A percentile compares a stretch with the other conserved stretches of the same genome.
Conservation (phyloP, 2,329 filamentous ascomycete species). For the Leptosphaerulina australis region DNA sequence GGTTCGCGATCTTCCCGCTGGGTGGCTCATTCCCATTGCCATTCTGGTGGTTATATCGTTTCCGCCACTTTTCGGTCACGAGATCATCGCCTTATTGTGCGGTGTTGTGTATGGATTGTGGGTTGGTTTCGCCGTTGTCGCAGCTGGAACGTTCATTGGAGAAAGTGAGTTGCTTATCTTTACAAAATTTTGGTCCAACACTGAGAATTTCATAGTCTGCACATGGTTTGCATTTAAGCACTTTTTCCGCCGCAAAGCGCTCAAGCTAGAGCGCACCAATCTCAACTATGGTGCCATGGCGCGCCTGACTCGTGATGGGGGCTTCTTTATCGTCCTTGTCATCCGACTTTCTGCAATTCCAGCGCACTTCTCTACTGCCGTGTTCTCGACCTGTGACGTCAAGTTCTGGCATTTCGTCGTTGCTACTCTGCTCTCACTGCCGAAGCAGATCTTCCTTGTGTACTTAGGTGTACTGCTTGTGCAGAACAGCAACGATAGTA, state of each 20-base stretch:
- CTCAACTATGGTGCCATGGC: slow-evolving; percentile 47
- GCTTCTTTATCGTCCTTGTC: slow-evolving; percentile 44
- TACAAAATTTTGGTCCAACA: background rate
- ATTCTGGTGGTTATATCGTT: slow-evolving; percentile 46
- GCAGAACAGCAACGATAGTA: slow-evolving; percentile 32
- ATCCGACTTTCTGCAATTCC: slow-evolving; percentile 46
- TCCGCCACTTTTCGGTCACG: slow-evolving; percentile 45
- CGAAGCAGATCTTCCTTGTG: slow-evolving; percentile 47
- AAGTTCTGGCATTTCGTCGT: slow-evolving; percentile 46
- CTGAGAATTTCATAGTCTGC: slow-evolving; percentile 34
- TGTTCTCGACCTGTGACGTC: slow-evolving; percentile 47
- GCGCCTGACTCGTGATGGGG: slow-evolving; percentile 42
- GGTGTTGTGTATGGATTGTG: slow-evolving; percentile 45
- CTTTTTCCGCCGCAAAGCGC: slow-evolving; percentile 36
- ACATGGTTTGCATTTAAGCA: slow-evolving; percentile 48
- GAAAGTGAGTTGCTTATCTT: slow-evolving; percentile 31
- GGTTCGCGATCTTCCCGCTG: slow-evolving; percentile 43
- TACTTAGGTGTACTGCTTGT: slow-evolving; percentile 45
- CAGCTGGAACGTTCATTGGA: slow-evolving; percentile 44
- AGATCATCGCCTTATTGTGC: slow-evolving; percentile 43
- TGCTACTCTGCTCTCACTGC: slow-evolving; percentile 42
- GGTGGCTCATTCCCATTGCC: slow-evolving; percentile 44
- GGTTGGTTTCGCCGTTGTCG: slow-evolving; percentile 44
- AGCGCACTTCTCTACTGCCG: slow-evolving; percentile 44
- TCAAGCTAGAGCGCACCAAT: slow-evolving; percentile 44